Base-by-base conservation (phyloP, 2,329 filamentous ascomycete genomes). In the Zymoseptoria crescenta region DNA sequence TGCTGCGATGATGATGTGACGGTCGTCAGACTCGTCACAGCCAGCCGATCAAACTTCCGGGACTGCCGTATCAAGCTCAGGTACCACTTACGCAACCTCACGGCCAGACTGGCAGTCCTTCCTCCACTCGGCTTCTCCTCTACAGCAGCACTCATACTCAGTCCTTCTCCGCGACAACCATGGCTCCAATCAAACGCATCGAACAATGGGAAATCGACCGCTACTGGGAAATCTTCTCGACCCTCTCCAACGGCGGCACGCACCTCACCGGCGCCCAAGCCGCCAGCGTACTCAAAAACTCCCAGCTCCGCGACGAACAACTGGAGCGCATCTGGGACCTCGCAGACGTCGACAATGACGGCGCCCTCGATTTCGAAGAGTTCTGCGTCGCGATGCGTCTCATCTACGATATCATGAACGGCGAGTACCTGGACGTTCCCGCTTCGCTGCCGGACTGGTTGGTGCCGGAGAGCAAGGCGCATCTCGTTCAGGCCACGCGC, bases 301-400 rank as follows among this genome's bases (percentile, higher is more conserved):
- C 83, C 64, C 84, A 85, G 68, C 78, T 90, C 62, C 80, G 83
- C 63, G 86, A 89, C 73, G 84, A 87, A 70, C 93, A 99, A 77
- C 86, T 99, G n/a, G 94, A 97, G 78, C 84, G 87, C 68, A 90
- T 99, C 63, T 99, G 94, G 94, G 94, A 99, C 72, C 82, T 99
- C 63, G 91, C 94, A 59, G 94, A 99, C 74, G 91, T 99, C 62
- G 94, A 99, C 76, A 92, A 92, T 68, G 94, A 99, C 78, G 94
- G 94, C 64, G 95, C 95, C 75, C 81, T 99, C 57, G 94, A 99
- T 77, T 99, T 99, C 79, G 94, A 99, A 78, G 94, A 99, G 80
- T 99, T 99, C 75, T 99, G 94, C 75, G 94, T 99, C 59, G 94
- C 92, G 48, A 99, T 99, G 94, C 85, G 94, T 71, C 80, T 99